These are phyloP conservation scores for Verticillium nubilum DNA, from an alignment of 2,329 filamentous ascomycete species.

Conservation along the genomic window DNA sequence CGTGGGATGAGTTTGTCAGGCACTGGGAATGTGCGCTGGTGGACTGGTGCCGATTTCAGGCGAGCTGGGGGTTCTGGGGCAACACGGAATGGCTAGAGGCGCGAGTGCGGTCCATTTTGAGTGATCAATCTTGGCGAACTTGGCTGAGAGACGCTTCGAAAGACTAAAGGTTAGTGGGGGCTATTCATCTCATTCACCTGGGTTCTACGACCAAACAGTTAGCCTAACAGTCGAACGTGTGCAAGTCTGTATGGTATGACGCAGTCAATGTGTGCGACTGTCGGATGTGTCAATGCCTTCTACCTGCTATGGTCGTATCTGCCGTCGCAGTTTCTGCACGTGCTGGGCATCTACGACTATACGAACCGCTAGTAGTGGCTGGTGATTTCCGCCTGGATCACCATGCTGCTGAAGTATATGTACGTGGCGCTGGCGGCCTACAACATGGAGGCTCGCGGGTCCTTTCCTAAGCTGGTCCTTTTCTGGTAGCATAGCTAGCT, in stretches of 20 bases:
- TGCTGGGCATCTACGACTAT: constrained; percentile 92
- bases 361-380: constrained; percentile 97
- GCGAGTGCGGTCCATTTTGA: constrained; percentile 43
- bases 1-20: constrained; percentile 45
- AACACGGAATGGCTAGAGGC: constrained; percentile 54
- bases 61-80: constrained; percentile 57
- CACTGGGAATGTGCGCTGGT: constrained; percentile 65
- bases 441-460: constrained; percentile 84
- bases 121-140: constrained; percentile 35
- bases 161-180: not conserved
- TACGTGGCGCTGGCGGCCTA: constrained; percentile 89
- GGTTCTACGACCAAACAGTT: too few species aligned
- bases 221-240: too few species aligned
- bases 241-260: too few species aligned
- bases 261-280: too few species aligned
- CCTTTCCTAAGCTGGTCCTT: too few species aligned
- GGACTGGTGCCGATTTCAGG: constrained; percentile 60
- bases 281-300: too few species aligned
- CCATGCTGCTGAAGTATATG: constrained; percentile 84
- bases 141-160: constrained; percentile 30
- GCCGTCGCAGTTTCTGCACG: constrained; percentile 85
- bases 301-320: constrained; percentile 82
- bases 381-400: constrained; percentile 83
- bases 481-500: too few species aligned
- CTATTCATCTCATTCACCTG: too few species aligned